phyloP scores from a whole-genome alignment of 2,329 filamentous ascomycete genomes.

The Teratosphaeria destructans region DNA sequence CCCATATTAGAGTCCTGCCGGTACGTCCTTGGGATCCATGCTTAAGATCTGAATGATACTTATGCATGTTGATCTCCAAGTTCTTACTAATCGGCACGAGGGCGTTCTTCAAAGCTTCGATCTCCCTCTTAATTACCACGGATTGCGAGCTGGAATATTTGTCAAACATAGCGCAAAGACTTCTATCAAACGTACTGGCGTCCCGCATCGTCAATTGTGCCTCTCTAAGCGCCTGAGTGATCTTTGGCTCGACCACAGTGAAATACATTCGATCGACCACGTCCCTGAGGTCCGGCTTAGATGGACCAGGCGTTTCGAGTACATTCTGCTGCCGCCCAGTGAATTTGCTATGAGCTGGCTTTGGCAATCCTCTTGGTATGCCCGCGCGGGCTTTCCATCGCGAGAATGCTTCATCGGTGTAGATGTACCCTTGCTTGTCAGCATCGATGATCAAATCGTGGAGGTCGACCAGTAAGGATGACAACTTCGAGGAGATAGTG shows the following conservation, averaged over 20 bases:
- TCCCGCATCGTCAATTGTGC: not conserved
- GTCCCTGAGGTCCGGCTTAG: conserved; percentile 27
- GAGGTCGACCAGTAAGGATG: conserved; percentile 24
- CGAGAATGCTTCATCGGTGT: conserved; percentile 36
- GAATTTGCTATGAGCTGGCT: conserved; percentile 18
- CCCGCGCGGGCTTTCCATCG: conserved; percentile 41
- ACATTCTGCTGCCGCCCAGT: conserved; percentile 11
- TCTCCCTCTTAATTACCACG: not conserved
- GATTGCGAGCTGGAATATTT: not conserved
- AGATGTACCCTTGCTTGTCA: conserved; percentile 38
- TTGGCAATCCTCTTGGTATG: conserved; percentile 21
- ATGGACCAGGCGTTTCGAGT: not conserved
- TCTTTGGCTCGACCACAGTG: conserved; percentile 14
- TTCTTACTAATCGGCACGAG: not conserved
- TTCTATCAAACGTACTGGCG: not conserved
- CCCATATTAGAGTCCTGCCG: not conserved
- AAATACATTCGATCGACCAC: conserved; percentile 50
- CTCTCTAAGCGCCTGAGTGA: conserved; percentile 8
- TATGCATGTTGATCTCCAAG: not conserved
- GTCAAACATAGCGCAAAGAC: not conserved
- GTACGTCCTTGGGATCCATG: not conserved
- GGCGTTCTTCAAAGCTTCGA: not conserved
- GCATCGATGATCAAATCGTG: conserved; percentile 39
- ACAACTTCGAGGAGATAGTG: conserved; percentile 6
- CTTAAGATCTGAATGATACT: not conserved